Base-by-base conservation (phyloP, 164 flowering plant genomes). In the Protea cynaroides region DNA sequence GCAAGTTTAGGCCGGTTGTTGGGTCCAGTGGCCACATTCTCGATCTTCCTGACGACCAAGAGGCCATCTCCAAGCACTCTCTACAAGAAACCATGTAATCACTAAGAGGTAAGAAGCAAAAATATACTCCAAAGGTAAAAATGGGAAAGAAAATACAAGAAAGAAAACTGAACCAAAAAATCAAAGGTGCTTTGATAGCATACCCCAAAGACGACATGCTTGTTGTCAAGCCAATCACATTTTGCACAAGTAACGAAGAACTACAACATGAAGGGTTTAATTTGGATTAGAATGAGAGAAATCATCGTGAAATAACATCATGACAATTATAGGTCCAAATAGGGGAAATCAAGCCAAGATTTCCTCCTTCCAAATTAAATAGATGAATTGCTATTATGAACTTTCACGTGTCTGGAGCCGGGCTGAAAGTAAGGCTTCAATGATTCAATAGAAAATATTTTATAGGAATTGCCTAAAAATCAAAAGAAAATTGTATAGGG, bases 171-270 rank as follows among this genome's bases (percentile, higher is more conserved):
- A 18, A 23, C 10, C 4, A 38, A 18, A n/a, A 51, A 60, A 25
- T 13, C 23, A 24, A 24, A 9, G 9, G 46, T 8, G 14, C 14
- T 40, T 22, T 17, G 49, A 17, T 24, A 65, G 58, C 86, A 65
- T 87, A 94, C 99, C 93, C 99, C 99, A 64, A 95, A 95, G 12
- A 95, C 97, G 15, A 95, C 96, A 70, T 95, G 99, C 82, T 95
- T 95, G 66, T 95, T 89, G 79, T 95, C 99, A 44, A 95, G 97
- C 99, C 99, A 94, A 57, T 95, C 99, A 36, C 99, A 94, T 71
- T 81, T 83, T 4, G 85, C 70, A 52, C 85, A 81, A 2, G 83
- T 75, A 14, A 79, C 51, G 57, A 79, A 78, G 60, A 78, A 77
- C 86, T 80, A 64, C 72, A 71, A 19, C 38, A 63, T 46, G 46